Evolutionary conservation across 129 eudicot genomes (phyloP).

Genomic region (Flaveria robusta): DNA sequence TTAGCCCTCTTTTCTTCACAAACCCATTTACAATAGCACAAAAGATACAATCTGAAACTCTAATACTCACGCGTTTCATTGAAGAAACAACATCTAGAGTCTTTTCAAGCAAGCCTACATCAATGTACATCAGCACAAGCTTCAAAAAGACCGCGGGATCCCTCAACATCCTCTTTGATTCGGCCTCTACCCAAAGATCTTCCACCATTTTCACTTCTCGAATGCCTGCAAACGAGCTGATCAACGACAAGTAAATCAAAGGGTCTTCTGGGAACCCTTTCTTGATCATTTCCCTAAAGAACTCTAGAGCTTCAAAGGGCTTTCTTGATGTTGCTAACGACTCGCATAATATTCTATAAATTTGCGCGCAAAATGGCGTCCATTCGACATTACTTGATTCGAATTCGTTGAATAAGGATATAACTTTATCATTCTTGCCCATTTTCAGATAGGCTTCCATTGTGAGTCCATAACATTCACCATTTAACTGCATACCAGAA

Average conservation of each 20-base stretch:
- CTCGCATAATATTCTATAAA: conserved; percentile 60
- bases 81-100: conserved; percentile 61
- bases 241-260: conserved; percentile 57
- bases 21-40: conserved; percentile 90
- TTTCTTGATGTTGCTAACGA: conserved; percentile 61
- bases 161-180: conserved; percentile 63
- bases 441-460: conserved; percentile 77
- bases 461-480: conserved; percentile 56
- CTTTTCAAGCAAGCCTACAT: conserved; percentile 61
- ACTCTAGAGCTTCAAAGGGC: conserved; percentile 63
- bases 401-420: conserved; percentile 56
- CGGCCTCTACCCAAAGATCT: conserved; percentile 63
- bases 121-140: conserved; percentile 71
- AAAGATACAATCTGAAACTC: conserved; percentile 81
- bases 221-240: conserved; percentile 59
- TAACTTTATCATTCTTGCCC: conserved; percentile 53
- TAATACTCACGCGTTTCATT: conserved; percentile 58
- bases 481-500: conserved; percentile 44
- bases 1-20: conserved; percentile 61
- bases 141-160: conserved; percentile 84
- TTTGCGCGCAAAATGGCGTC: conserved; percentile 38
- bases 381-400: conserved; percentile 34
- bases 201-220: conserved; percentile 61
- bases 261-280: conserved; percentile 57
- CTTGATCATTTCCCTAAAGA: conserved; percentile 57